Conservation (phyloP, 805 yeast species). For the Sugiyamaella mastotermitis region DNA sequence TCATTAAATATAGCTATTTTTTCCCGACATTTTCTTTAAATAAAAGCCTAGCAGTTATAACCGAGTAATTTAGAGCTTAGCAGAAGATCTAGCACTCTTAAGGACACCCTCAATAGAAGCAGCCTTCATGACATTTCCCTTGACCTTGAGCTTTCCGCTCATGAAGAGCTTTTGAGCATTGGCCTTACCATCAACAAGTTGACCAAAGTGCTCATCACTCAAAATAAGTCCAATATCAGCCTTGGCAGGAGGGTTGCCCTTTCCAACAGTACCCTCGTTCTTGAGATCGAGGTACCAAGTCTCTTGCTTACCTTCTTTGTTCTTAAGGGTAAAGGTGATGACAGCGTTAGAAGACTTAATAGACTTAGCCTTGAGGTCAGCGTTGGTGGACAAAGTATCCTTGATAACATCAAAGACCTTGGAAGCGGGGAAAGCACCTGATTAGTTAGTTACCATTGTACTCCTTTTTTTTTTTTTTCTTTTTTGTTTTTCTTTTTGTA, state of each 20-base stretch:
- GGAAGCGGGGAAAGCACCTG: slow-evolving; percentile 34
- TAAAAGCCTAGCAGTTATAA: neutral
- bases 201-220: slow-evolving; percentile 63
- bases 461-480: no score
- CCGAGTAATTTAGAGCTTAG: slow-evolving; percentile 35
- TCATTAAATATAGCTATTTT: no score
- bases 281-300: slow-evolving; percentile 68
- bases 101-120: slow-evolving; percentile 65
- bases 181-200: slow-evolving; percentile 70
- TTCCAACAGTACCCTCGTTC: slow-evolving; percentile 46
- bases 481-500: no score
- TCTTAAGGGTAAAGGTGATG: slow-evolving; percentile 61
- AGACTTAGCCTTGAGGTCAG: slow-evolving; percentile 27
- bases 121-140: slow-evolving; percentile 90
- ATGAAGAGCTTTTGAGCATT: slow-evolving; percentile 80
- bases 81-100: slow-evolving; percentile 45
- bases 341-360: slow-evolving; percentile 50
- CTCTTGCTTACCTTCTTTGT: slow-evolving; percentile 51
- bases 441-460: no score
- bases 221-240: slow-evolving; percentile 63
- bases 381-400: slow-evolving; percentile 26
- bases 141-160: slow-evolving; percentile 78
- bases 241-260: slow-evolving; percentile 37
- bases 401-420: slow-evolving; percentile 33
- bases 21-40: no score